phyloP scores from a whole-genome alignment of 2,329 filamentous ascomycete genomes.

The Sclerotinia sclerotiorum region DNA sequence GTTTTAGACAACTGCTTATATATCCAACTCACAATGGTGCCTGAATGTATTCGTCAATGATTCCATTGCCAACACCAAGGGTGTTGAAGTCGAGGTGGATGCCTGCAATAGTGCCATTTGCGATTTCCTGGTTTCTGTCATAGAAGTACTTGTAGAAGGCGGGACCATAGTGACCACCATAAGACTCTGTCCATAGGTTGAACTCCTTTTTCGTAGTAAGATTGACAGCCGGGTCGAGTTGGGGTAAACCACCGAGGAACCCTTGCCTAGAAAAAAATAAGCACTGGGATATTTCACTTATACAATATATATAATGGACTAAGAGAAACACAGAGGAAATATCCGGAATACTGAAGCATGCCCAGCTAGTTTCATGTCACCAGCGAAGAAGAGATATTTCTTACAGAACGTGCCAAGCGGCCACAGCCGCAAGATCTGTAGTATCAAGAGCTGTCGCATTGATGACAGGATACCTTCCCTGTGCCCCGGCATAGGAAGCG shows the following conservation, averaged over 20 bases:
- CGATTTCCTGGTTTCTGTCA: slow-evolving; percentile 59
- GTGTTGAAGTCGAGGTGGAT: slow-evolving; percentile 59
- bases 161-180: slow-evolving; percentile 45
- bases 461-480: slow-evolving; percentile 34
- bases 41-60: slow-evolving; percentile 62
- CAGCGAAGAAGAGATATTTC: background rate
- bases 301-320: background rate
- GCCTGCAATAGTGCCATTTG: slow-evolving; percentile 49
- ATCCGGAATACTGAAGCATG: background rate
- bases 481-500: slow-evolving; percentile 27
- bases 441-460: slow-evolving; percentile 53
- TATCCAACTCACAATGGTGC: slow-evolving; percentile 35
- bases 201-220: slow-evolving; percentile 39
- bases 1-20: background rate
- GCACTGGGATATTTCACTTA: background rate
- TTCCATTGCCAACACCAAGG: slow-evolving; percentile 67
- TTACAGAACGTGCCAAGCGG: slow-evolving; percentile 52
- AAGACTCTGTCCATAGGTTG: slow-evolving; percentile 60
- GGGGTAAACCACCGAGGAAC: slow-evolving; percentile 51
- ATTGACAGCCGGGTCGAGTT: slow-evolving; percentile 35
- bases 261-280: slow-evolving; percentile 43
- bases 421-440: slow-evolving; percentile 55
- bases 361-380: background rate
- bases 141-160: slow-evolving; percentile 58
- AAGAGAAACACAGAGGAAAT: background rate